Evolutionary conservation across 441 rosid genomes (phyloP), one percentile per base, ranked within the genome.

Genomic region (Breynia disticha): DNA sequence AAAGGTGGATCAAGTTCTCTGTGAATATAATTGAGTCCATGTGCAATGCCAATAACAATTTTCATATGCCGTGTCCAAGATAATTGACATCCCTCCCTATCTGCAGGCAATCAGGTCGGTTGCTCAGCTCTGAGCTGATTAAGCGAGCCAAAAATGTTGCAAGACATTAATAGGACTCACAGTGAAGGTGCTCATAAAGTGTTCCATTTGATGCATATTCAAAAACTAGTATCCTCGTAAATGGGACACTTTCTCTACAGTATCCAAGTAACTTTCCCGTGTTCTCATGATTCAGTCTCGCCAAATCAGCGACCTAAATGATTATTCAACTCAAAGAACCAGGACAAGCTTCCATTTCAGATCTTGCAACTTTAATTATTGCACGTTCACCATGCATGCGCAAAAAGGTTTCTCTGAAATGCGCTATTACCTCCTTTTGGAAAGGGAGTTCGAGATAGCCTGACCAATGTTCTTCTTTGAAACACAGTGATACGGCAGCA

Each of bases 171-270:
- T 57, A 54, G 53, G 50, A 69, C 78, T 81, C 81, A 93, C 98
- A 93, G 63, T 93, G 98, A 52, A 93, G 94, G 61, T 93, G 90
- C 64, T 93, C 98, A 42, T 79, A 81, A 42, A 93, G 80, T 6
- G 98, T 93, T 60, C 98, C 98, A 39, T 93, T 89, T 44, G 97
- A 89, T 66, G 98, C 88, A 74, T 93, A 89, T 70, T 89, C 88
- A 49, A 93, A 82, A 63, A 93, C 87, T 67, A 93, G 77, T 93
- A 93, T 93, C 74, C 97, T 79, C 19, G 97, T 66, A 71, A 86
- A 93, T 41, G 96, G 97, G 38, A 63, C 60, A 61, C 77, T 86
- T 66, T 88, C 96, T 65, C 69, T 79, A 61, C 97, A 81, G 64
- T 93, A 93, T 16, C 98, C 98, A 28, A 93, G 83, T 35, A 93